These are phyloP conservation scores for Paraurostyla sp. DNA, from an alignment of 73 alveolate species.

Conservation along the genomic window DNA sequence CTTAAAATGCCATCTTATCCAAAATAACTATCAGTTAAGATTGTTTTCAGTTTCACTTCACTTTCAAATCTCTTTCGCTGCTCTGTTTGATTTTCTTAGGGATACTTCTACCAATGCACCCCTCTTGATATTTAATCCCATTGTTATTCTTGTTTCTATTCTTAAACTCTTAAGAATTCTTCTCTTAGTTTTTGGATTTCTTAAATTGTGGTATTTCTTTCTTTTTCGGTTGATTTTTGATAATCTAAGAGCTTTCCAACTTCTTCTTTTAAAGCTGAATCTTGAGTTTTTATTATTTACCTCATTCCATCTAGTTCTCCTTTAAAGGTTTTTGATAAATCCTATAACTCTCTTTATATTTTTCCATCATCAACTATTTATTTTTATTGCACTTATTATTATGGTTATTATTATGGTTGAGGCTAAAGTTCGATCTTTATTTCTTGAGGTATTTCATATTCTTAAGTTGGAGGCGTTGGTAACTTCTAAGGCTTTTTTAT, in stretches of 20 bases:
- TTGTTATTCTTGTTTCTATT: not conserved
- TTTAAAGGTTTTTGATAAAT: conserved; percentile 23
- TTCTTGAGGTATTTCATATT: not conserved
- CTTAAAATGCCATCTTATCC: not conserved
- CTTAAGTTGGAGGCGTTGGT: not conserved
- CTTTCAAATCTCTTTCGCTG: not conserved
- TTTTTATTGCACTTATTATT: not conserved
- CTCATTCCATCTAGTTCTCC: conserved; percentile 36
- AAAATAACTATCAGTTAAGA: conserved; percentile 27
- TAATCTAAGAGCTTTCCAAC: conserved; percentile 5
- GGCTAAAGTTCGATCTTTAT: not conserved
- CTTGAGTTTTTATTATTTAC: not conserved
- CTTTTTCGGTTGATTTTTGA: not conserved
- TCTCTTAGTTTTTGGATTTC: conserved; percentile 34
- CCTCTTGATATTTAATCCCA: conserved; percentile 25
- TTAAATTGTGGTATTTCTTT: conserved; percentile 9
- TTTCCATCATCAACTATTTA: not conserved
- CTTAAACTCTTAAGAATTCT: conserved; percentile 15
- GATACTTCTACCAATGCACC: conserved; percentile 26
- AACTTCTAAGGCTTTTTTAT: not conserved
- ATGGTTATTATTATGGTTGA: not conserved
- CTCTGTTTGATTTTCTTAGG: not conserved
- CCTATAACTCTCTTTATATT: not conserved
- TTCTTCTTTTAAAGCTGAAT: conserved; percentile 15
- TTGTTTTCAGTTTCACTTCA: conserved; percentile 27